Conservation (phyloP, 805 yeast genomes). For the Saccharomycopsis fodiens region DNA sequence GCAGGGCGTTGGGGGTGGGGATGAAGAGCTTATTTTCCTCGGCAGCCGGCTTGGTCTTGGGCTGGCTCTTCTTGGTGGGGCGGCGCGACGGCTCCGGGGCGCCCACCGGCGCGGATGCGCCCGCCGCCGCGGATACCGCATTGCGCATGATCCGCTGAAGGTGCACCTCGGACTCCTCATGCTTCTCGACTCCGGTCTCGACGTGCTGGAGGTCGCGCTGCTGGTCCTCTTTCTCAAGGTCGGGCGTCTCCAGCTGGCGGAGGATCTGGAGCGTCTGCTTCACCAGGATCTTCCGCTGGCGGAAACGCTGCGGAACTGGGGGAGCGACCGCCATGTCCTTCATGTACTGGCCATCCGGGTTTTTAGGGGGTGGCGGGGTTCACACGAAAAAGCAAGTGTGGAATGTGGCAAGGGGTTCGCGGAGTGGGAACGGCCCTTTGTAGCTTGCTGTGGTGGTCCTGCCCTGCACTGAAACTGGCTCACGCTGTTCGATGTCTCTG, state of each 20-base stretch:
- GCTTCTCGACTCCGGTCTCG: constrained; percentile 97
- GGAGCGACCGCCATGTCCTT: constrained; percentile 19
- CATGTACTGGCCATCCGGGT: background rate
- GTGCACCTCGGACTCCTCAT: constrained; percentile 96
- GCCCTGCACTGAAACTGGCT: too few relatives aligned
- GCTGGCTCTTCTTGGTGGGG: background rate
- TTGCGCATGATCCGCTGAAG: constrained; percentile 86
- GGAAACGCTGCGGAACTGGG: constrained; percentile 51
- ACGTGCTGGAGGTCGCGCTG: constrained; percentile 84
- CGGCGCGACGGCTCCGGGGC: background rate
- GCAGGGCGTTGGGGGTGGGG: constrained; percentile 95
- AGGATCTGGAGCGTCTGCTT: constrained; percentile 78
- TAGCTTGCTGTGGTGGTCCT: too few relatives aligned
- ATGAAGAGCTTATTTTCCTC: constrained; percentile 45
- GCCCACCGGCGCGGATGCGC: constrained; percentile 21
- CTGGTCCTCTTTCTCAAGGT: constrained; percentile 62
- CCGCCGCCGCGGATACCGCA: constrained; percentile 44
- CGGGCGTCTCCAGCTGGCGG: constrained; percentile 73
- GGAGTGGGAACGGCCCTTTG: too few relatives aligned
- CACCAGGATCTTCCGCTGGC: constrained; percentile 91
- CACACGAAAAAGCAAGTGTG: background rate
- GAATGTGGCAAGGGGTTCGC: too few relatives aligned
- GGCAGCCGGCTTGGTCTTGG: constrained; percentile 17
- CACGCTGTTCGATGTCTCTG: too few relatives aligned
- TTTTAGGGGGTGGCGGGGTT: constrained; percentile 2